Conservation (phyloP, 495 filamentous ascomycete genomes). For the Bacidia gigantensis region DNA sequence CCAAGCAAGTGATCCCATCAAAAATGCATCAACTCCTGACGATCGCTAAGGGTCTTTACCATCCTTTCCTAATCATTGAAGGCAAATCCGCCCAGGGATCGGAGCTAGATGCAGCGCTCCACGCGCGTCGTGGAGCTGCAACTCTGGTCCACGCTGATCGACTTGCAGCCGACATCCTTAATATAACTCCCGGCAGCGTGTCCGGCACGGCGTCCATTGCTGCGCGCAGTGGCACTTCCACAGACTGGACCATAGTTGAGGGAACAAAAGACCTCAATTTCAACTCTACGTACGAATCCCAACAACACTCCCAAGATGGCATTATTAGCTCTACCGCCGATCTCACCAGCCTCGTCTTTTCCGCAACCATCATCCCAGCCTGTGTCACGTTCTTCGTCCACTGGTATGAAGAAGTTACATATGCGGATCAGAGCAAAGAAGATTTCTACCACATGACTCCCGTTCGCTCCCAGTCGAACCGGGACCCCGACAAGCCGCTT, state of each 20-base stretch:
- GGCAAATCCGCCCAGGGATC: neutral
- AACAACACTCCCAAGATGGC: neutral
- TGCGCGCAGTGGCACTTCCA: neutral
- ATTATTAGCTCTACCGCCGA: neutral
- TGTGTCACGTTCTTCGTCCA: neutral
- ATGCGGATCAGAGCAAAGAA: neutral
- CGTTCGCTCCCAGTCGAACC: too few species aligned
- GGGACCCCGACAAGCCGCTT: too few species aligned
- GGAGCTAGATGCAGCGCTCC: neutral
- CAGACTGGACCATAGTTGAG: too few species aligned
- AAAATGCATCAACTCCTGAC: neutral
- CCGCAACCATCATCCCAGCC: neutral
- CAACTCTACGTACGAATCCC: neutral
- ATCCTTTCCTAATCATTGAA: neutral
- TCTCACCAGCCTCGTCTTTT: neutral
- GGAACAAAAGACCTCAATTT: too few species aligned
- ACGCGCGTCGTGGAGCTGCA: neutral
- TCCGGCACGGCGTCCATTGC: neutral
- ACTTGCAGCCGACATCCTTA: neutral
- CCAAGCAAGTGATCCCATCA: neutral
- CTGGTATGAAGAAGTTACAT: slow-evolving; percentile 1
- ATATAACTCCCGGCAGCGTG: neutral
- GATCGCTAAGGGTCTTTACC: neutral
- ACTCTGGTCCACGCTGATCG: neutral
- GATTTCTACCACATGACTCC: neutral